These are phyloP conservation scores for Tricladium varicosporioides DNA, from an alignment of 2,329 filamentous ascomycete species.

Conservation along the genomic window DNA sequence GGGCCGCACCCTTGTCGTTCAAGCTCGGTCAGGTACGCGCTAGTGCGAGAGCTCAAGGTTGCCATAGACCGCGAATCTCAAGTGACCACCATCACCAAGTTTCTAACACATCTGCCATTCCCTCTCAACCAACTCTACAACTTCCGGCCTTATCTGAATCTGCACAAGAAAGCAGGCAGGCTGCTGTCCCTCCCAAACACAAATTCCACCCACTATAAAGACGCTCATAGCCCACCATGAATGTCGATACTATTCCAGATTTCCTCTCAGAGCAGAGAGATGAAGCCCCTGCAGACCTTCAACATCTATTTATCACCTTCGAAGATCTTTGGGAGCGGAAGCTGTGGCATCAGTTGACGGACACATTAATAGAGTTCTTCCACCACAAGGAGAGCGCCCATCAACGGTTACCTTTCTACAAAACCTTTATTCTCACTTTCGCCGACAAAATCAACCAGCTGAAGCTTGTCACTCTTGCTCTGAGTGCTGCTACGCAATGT, in stretches of 20 bases:
- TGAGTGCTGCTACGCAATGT: slow-evolving; percentile 84
- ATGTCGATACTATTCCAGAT: slow-evolving; percentile 82
- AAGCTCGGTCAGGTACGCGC: slow-evolving; percentile 16
- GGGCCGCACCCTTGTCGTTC: slow-evolving; percentile 12
- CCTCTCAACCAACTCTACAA: not conserved
- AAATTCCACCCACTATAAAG: not conserved
- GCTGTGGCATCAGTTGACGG: slow-evolving; percentile 97
- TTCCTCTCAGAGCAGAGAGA: slow-evolving; percentile 91
- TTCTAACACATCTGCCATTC: slow-evolving; percentile 1
- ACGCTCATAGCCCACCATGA: slow-evolving; percentile 54
- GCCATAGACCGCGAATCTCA: slow-evolving; percentile 14
- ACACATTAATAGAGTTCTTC: slow-evolving; percentile 86
- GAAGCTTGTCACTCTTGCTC: slow-evolving; percentile 87
- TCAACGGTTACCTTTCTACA: slow-evolving; percentile 87
- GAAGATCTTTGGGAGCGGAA: slow-evolving; percentile 98
- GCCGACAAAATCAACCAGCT: slow-evolving; percentile 99
- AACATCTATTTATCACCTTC: slow-evolving; percentile 84
- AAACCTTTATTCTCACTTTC: slow-evolving; percentile 92
- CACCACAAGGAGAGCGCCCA: slow-evolving; percentile 74
- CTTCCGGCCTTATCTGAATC: not conserved
- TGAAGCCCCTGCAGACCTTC: slow-evolving; percentile 80
- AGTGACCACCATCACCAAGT: slow-evolving; percentile 7
- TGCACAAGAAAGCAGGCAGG: not conserved
- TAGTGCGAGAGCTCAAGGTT: slow-evolving; percentile 22
- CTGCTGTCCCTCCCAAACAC: not conserved